Evolutionary conservation across 495 filamentous ascomycete species (phyloP).

Genomic region (Aspergillus indologenus): DNA sequence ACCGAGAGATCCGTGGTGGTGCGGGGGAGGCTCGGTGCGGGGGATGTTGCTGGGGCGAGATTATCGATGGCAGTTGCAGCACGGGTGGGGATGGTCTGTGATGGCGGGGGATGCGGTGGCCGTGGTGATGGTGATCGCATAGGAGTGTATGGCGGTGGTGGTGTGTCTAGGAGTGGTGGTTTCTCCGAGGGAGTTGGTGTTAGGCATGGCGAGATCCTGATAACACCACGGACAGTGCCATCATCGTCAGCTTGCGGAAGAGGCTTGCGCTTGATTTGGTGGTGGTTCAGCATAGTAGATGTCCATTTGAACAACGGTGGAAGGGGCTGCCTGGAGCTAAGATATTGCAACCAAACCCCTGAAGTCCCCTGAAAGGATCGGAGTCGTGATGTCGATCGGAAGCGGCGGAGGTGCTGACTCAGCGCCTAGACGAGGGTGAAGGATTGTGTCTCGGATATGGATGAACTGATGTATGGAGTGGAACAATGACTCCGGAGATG

Average conservation of each 20-base stretch:
- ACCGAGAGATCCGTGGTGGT: neutral
- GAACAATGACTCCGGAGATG: too few species aligned
- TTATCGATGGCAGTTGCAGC: neutral
- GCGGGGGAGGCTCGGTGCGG: neutral
- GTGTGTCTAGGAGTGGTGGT: neutral
- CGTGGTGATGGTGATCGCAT: neutral
- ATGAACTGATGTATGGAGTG: too few species aligned
- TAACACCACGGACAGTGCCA: neutral
- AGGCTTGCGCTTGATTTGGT: neutral
- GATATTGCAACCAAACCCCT: neutral
- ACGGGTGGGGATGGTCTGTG: neutral
- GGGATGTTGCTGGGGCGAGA: neutral
- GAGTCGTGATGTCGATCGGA: conserved; percentile 4
- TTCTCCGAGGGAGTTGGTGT: neutral
- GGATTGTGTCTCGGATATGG: too few species aligned
- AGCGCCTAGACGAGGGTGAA: neutral
- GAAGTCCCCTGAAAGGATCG: neutral
- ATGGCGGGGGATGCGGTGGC: neutral
- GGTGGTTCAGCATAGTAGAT: neutral
- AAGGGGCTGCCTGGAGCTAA: neutral
- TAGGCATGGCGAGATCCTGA: neutral
- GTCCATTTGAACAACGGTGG: neutral
- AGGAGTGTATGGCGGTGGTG: neutral
- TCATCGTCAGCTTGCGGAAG: neutral
- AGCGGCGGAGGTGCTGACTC: neutral